A percentile compares a stretch with the other conserved stretches of the same genome.
phyloP scores from a whole-genome alignment of 176 grass and related monocot genomes.

The Zea luxurians region DNA sequence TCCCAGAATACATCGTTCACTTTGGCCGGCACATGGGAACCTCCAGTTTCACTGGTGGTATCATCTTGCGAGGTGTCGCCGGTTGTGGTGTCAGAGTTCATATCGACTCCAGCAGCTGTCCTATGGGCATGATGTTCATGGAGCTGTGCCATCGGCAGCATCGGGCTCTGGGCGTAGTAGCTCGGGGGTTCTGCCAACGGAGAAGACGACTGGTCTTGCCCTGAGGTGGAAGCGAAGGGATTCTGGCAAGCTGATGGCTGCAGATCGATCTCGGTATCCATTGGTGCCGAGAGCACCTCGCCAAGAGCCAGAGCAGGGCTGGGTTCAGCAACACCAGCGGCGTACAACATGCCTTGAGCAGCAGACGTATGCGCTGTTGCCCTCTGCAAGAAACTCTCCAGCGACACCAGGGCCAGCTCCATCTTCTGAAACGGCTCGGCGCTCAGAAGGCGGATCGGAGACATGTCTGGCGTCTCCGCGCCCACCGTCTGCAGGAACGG shows the following conservation, averaged over 20 bases:
- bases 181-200: slow-evolving; percentile 28
- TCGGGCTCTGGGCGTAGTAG: slow-evolving; percentile 33
- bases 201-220: slow-evolving; percentile 7
- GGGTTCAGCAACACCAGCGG: slow-evolving; percentile 11
- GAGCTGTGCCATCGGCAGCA: slow-evolving; percentile 28
- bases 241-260: neutral
- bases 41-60: slow-evolving; percentile 22
- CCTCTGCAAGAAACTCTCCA: slow-evolving; percentile 71
- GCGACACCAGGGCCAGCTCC: slow-evolving; percentile 64
- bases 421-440: slow-evolving; percentile 62
- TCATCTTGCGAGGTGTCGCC: slow-evolving; percentile 51
- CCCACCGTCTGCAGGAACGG: neutral
- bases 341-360: slow-evolving; percentile 42
- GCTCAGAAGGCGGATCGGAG: slow-evolving; percentile 7
- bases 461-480: neutral
- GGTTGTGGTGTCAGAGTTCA: slow-evolving; percentile 46
- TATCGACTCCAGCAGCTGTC: slow-evolving; percentile 30
- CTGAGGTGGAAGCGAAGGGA: slow-evolving; percentile 11
- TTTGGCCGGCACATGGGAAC: slow-evolving; percentile 8
- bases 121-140: neutral
- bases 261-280: slow-evolving; percentile 33
- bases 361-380: slow-evolving; percentile 12
- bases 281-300: slow-evolving; percentile 39
- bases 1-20: slow-evolving; percentile 75
- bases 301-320: slow-evolving; percentile 29